Percentiles rank a stretch among this genome's conserved stretches.
Conservation (phyloP, 352 stramenopile genomes). For the Globisporangium takayamanum region DNA sequence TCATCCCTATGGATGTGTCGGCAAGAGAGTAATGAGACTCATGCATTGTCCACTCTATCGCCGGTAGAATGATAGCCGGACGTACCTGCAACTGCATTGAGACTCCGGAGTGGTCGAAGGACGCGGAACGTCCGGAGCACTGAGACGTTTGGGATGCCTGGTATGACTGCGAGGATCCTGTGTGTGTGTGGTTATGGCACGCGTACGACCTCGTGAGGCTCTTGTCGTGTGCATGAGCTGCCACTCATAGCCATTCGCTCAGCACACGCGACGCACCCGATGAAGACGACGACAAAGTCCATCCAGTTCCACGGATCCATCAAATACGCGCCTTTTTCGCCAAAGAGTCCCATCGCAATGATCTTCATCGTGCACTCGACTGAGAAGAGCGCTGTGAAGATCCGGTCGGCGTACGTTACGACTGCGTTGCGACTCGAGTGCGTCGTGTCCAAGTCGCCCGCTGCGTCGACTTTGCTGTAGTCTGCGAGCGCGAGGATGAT, state of each 20-base stretch:
- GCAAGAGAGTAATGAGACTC: neutral
- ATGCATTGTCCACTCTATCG: neutral
- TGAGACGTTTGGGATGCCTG: constrained; percentile 60
- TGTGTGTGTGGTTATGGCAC: constrained; percentile 5
- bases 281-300: constrained; percentile 87
- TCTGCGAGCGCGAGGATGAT: constrained; percentile 75
- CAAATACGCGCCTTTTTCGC: constrained; percentile 70
- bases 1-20: constrained; percentile 36
- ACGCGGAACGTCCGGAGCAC: constrained; percentile 56
- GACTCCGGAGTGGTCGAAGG: constrained; percentile 42
- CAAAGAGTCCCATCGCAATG: constrained; percentile 73
- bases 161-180: constrained; percentile 56
- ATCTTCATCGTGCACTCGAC: constrained; percentile 89
- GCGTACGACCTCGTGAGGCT: neutral
- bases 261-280: constrained; percentile 38
- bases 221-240: too few species aligned
- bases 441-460: constrained; percentile 34
- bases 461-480: constrained; percentile 48
- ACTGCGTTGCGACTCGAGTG: constrained; percentile 42
- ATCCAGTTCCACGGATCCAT: constrained; percentile 88
- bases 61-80: too few species aligned
- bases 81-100: constrained; percentile 55
- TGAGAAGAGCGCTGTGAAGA: constrained; percentile 74
- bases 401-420: constrained; percentile 45
- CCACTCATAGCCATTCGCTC: neutral